Evolutionary conservation across 306 rosid genomes (phyloP).

Genomic region (Acacia melanoxylon): DNA sequence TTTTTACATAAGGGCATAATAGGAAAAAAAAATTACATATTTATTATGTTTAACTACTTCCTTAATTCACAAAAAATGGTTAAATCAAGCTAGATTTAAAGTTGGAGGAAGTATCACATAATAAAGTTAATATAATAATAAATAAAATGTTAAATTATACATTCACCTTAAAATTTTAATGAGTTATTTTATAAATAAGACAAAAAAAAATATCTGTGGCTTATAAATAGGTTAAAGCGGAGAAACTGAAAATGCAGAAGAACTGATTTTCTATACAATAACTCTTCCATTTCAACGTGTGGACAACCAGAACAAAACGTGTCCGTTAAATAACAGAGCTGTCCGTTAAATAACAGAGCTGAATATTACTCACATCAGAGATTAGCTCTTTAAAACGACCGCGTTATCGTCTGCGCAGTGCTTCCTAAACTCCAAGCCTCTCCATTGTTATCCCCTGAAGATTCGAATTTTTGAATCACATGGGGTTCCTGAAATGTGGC

Average conservation of each 20-base stretch:
- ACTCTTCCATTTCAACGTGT: background rate
- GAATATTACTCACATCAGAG: background rate
- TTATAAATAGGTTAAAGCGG: background rate
- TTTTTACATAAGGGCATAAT: too few species aligned
- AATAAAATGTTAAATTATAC: too few species aligned
- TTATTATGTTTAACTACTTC: too few species aligned
- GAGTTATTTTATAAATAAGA: too few species aligned
- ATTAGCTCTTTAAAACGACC: slow-evolving; percentile 15
- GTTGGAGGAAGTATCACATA: too few species aligned
- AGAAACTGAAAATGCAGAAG: background rate
- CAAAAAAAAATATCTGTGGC: too few species aligned
- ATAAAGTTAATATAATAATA: too few species aligned
- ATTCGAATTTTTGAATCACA: slow-evolving; percentile 17
- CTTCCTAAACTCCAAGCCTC: slow-evolving; percentile 8
- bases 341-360: background rate
- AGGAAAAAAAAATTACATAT: too few species aligned
- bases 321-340: too few species aligned
- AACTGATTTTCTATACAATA: background rate
- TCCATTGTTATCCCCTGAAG: slow-evolving; percentile 23
- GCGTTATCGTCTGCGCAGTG: slow-evolving; percentile 18
- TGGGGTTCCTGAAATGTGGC: slow-evolving; percentile 7
- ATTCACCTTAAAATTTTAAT: too few species aligned
- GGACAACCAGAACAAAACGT: background rate
- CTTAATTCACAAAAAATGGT: too few species aligned
- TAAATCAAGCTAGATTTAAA: too few species aligned